phyloP scores from a whole-genome alignment of 2,329 filamentous ascomycete species.

The Ceratocystis cubensis region DNA sequence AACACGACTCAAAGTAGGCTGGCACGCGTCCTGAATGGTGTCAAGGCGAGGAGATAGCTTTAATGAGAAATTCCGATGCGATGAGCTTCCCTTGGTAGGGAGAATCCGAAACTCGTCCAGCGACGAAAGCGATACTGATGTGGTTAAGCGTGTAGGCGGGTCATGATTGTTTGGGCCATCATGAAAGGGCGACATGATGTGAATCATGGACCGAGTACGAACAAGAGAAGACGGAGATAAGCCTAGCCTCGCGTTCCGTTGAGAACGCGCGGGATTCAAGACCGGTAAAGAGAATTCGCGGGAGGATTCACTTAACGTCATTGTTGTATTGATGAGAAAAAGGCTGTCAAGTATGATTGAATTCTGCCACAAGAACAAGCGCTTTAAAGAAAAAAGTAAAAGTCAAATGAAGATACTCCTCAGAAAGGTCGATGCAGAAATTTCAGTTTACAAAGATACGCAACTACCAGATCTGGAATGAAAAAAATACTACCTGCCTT shows the following conservation, averaged over 20 bases:
- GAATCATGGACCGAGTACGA: background rate
- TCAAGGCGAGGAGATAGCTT: slow-evolving; percentile 9
- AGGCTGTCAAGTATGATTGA: too few species aligned
- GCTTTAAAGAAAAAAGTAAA: background rate
- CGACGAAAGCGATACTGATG: slow-evolving; percentile 10
- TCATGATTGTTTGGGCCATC: background rate
- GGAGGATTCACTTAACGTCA: background rate
- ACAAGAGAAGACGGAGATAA: background rate
- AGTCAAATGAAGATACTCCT: background rate
- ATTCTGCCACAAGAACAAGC: background rate
- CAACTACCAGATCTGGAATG: background rate
- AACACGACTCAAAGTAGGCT: background rate
- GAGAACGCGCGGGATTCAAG: background rate
- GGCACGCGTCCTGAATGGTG: background rate
- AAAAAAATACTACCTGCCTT: background rate
- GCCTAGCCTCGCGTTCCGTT: background rate
- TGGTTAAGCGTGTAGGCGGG: slow-evolving; percentile 1
- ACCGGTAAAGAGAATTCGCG: background rate
- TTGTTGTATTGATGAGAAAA: background rate
- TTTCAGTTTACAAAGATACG: background rate
- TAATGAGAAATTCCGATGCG: slow-evolving; percentile 13
- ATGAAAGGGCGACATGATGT: background rate
- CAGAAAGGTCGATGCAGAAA: background rate
- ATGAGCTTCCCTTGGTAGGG: background rate
- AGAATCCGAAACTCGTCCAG: slow-evolving; percentile 3